Base-by-base conservation (phyloP, 495 filamentous ascomycete genomes). In the Hypoxylon lienhwacheense region DNA sequence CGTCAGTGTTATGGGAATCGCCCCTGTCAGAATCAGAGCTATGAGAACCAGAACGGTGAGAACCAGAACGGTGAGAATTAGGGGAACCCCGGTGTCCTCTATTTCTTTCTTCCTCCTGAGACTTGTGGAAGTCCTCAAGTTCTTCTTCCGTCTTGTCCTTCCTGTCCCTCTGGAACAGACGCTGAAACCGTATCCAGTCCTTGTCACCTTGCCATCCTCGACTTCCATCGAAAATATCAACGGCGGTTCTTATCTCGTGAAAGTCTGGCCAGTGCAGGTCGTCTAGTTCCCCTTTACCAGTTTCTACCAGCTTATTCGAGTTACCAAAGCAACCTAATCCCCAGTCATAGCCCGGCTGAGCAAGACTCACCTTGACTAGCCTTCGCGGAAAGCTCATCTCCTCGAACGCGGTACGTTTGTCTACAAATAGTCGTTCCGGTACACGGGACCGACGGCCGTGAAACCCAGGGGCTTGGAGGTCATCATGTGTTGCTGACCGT, bases 321-420 rank as follows among this genome's bases (percentile, higher is more conserved):
- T 60, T 50, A 4, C 50, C 50, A 11, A 60, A 60, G 15, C 46
- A 54, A 17, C 46, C 50, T 10, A 60, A 32, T 19, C 56, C 56
- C 7, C 21, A 54, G 14, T 60, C 56, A 4, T 46, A 50, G 2
- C 11, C 45, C 1, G 50, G 50, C 3, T 25, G 19, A 2, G 32
- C 6, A 21, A 45, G 14, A 17, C 15, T 46, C n/a, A 26, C n/a
- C 1, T 25, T 36, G 10, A 37, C 22, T 8, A 20, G 3, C 15
- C 34, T 43, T 1, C 14, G 31, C 6, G 7, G 16, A 8, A 59
- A 36, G 17, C 24, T 48, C 3, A 5, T 12, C 4, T 53, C 55
- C 5, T 36, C 17, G 4, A 59, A 25, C 14, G 31, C 19, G 3
- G 1, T 6, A 3, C 4, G 15, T 12, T 37, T 10, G 8, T 32